These are phyloP conservation scores for Penicillium occitanis DNA, from an alignment of 2,329 filamentous ascomycete species.

Conservation along the genomic window DNA sequence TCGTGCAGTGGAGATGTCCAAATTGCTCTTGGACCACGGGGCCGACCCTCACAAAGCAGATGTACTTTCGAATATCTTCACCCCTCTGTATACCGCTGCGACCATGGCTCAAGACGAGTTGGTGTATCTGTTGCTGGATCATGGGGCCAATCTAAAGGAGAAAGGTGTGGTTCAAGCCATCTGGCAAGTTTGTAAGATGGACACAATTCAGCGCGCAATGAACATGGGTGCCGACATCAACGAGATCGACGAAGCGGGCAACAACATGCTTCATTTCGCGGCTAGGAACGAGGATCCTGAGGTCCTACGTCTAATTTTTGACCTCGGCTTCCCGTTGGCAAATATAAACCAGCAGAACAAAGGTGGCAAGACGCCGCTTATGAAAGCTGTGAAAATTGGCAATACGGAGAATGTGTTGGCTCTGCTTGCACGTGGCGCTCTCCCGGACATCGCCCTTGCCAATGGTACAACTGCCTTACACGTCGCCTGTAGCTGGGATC, in stretches of 20 bases:
- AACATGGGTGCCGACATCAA: conserved; percentile 1
- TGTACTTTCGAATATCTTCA: background rate
- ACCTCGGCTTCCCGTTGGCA: background rate
- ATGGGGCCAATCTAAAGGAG: background rate
- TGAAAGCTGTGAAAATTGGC: conserved; percentile 1
- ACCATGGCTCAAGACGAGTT: conserved; percentile 1
- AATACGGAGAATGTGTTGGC: background rate
- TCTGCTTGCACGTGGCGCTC: conserved; percentile 10
- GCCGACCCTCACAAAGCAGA: conserved; percentile 6
- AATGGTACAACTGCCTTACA: conserved; percentile 4
- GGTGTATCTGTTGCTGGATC: conserved; percentile 5
- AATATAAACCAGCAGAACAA: conserved; percentile 2
- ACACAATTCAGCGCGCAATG: conserved; percentile 1
- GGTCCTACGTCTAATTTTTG: background rate
- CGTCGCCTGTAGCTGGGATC: background rate
- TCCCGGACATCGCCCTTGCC: background rate
- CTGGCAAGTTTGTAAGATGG: background rate
- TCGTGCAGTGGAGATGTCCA: conserved; percentile 7
- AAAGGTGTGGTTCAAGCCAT: background rate
- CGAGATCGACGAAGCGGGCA: background rate
- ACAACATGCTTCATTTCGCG: conserved; percentile 9
- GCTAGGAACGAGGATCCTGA: conserved; percentile 2
- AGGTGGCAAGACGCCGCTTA: conserved; percentile 6
- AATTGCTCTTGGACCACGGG: conserved; percentile 13
- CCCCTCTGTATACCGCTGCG: conserved; percentile 11